Evolutionary conservation across 2,329 filamentous ascomycete genomes (phyloP), one percentile per base, ranked within the genome.

Genomic region (Xylariaceae sp.): DNA sequence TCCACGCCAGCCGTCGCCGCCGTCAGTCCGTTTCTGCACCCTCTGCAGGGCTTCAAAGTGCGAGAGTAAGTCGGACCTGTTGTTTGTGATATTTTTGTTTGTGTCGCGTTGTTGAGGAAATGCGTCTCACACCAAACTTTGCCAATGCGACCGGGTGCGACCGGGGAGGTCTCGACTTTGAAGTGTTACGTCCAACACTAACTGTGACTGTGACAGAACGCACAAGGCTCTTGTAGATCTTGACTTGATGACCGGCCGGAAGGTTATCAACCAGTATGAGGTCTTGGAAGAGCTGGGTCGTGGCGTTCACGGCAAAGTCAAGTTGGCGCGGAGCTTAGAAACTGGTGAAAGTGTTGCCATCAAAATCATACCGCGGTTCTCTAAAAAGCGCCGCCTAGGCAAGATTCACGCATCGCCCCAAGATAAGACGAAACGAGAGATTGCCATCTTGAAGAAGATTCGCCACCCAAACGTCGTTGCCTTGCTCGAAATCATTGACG

Each of bases 381-480:
- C 93, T 47, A 97, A 96, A 74, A 90, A 90, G 63, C 86, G 92
- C 50, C 88, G 93, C 22, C 79, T 99, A n/a, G 94, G 94, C 48
- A 89, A 89, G 66, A 87, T 93, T 50, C 85, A 80, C 1, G 81
- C 83, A 64, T 82, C 81, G 1, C 82, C 81, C 3, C 81, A 85
- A 63, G 87, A 90, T 70, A 93, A 92, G 75, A 90, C 89, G 51
- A 97, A 96, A 75, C 88, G 89, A 68, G 94, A 99, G 74, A 96
- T 99, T 58, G 94, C 94, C 66, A 97, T 99, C 52, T 78, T 99
- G 63, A 99, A 99, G 72, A 99, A 99, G 75, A 96, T 96, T 48
- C 87, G 93, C 31, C 94, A 99, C 70, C 87, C 90, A n/a, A 97
- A 99, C 66, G 90, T 99, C 39, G 94, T 99, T 57, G 92, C 90